These are phyloP conservation scores for Lophiotrema nucula DNA, from an alignment of 495 filamentous ascomycete species.

Conservation along the genomic window DNA sequence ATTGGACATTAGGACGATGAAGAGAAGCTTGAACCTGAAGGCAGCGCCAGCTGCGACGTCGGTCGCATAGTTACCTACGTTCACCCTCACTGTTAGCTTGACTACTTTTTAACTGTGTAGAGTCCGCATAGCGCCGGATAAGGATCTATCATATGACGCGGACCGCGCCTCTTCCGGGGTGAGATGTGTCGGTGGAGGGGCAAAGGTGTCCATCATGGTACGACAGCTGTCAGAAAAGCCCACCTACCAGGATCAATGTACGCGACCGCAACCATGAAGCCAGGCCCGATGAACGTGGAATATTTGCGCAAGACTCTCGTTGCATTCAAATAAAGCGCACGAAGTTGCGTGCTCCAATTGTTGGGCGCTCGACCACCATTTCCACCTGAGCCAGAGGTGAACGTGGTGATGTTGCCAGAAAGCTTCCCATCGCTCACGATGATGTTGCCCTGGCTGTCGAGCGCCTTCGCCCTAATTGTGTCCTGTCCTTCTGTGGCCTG, in stretches of 20 bases:
- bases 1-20: constrained; percentile 80
- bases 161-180: too few species aligned
- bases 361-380: background rate
- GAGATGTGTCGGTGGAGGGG: background rate
- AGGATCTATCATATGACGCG: too few species aligned
- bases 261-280: constrained; percentile 78
- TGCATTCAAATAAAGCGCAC: constrained; percentile 32
- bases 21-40: constrained; percentile 60
- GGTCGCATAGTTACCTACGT: constrained; percentile 73
- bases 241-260: constrained; percentile 70
- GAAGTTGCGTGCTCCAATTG: constrained; percentile 16
- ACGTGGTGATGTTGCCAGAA: background rate
- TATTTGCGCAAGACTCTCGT: constrained; percentile 58
- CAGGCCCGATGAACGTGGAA: constrained; percentile 76
- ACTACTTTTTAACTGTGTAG: too few species aligned
- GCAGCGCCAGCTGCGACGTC: constrained; percentile 63
- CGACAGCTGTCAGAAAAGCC: background rate
- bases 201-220: background rate
- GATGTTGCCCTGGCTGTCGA: constrained; percentile 22
- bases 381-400: background rate
- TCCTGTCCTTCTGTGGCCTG: constrained; percentile 8
- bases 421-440: constrained; percentile 18
- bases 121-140: too few species aligned
- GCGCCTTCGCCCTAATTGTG: constrained; percentile 10
- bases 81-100: too few species aligned